Evolutionary conservation across 1,284 basidiomycete genomes (phyloP).

Genomic region (Entoloma clypeatum): DNA sequence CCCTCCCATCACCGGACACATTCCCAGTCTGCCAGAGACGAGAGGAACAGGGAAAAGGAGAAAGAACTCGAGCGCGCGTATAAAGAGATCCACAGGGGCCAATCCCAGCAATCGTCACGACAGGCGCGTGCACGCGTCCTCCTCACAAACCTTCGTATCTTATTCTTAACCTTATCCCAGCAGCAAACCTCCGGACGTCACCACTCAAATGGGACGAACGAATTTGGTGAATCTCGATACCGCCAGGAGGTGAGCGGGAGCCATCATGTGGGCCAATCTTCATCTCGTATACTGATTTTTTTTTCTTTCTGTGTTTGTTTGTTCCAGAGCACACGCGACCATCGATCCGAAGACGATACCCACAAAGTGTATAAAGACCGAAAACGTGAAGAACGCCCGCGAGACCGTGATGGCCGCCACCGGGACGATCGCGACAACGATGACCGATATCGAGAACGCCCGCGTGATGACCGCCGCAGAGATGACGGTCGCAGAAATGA

Average conservation of each 20-base stretch:
- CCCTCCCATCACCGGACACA: too few species aligned
- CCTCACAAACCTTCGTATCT: neutral
- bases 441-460: constrained; percentile 1
- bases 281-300: constrained; percentile 1
- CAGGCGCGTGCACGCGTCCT: constrained; percentile 5
- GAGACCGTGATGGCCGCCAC: constrained; percentile 5
- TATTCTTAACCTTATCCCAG: neutral
- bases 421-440: constrained; percentile 1
- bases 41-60: too few species aligned
- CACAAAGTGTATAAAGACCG: constrained; percentile 4
- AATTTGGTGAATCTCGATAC: constrained; percentile 8
- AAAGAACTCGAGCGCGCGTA: too few species aligned
- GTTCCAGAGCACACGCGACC: constrained; percentile 8
- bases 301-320: constrained; percentile 5
- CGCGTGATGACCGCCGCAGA: neutral
- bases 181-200: constrained; percentile 11
- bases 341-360: constrained; percentile 2
- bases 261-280: constrained; percentile 2
- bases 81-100: too few species aligned
- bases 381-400: constrained; percentile 2
- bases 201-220: constrained; percentile 7
- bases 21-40: too few species aligned
- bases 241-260: constrained; percentile 9
- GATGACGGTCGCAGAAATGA: neutral
- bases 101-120: constrained; percentile 4